Evolutionary conservation across 495 filamentous ascomycete species (phyloP), one percentile per base, ranked within the genome.

Genomic region (Parachaetomium inaequale): DNA sequence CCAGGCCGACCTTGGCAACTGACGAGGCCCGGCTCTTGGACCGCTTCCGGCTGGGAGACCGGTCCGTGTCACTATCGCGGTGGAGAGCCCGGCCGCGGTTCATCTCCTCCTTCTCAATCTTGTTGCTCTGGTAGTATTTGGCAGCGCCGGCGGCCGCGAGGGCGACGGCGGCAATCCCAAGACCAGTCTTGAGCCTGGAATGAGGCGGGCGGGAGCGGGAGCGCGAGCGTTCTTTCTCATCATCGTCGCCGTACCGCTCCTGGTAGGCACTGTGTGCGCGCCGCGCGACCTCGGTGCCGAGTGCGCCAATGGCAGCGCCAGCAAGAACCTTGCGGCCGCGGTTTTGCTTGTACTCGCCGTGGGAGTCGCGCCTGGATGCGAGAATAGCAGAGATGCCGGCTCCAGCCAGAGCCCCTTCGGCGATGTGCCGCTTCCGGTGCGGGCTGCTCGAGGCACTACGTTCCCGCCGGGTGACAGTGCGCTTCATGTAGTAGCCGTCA

Each of bases 361-460:
- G 79, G 25, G 81, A 83, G 64, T 86, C 83, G 52, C 82, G 79
- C 63, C 87, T 90, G 59, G 87, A 85, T 32, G 87, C 83, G 1
- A 95, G 66, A 4, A 96, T 69, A 46, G 90, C 91, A 4, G 88
- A 87, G 8, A 87, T 82, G 59, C 88, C 92, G 40, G 88, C 82
- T 15, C 91, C 92, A 50, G 90, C 88, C 36, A 93, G 75, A 26
- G 90, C 91, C 38, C 92, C 92, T 76, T 93, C 91, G 26, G 89
- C 91, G n/a, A 96, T 72, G 72, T 95, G 90, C 34, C 88, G 88
- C 67, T 84, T 83, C 70, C 85, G 88, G 70, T 91, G 86, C 1
- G 72, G 72, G 61, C 72, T 74, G 57, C 62, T 65, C 8, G 71
- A 74, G 2, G 53, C 56, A 50, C 67, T 69, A 61, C 86, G 85